Evolutionary conservation across 2,329 filamentous ascomycete species (phyloP).

Genomic region (Teratosphaeriaceae sp.): DNA sequence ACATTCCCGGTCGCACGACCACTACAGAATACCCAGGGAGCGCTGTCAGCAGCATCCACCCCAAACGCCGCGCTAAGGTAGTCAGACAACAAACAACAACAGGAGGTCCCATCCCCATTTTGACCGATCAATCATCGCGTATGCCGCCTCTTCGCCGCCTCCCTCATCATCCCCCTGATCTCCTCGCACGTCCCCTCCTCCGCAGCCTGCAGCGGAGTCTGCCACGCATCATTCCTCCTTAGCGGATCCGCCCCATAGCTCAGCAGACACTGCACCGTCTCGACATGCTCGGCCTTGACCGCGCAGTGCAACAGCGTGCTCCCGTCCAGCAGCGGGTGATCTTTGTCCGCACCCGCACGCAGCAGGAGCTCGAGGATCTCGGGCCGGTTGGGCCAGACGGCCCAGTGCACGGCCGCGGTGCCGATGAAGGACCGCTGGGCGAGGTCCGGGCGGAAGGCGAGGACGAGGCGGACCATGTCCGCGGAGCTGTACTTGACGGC

Average conservation of each 20-base stretch:
- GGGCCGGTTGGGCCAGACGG: conserved; percentile 21
- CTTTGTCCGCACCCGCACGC: conserved; percentile 21
- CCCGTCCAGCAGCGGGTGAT: conserved; percentile 22
- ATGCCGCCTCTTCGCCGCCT: conserved; percentile 4
- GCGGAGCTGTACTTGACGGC: conserved; percentile 24
- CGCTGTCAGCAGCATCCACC: not conserved
- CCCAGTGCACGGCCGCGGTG: conserved; percentile 24
- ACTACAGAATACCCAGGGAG: not conserved
- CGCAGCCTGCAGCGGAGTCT: conserved; percentile 23
- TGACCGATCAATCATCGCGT: too few relatives aligned
- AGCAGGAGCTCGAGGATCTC: conserved; percentile 22
- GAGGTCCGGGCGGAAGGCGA: conserved; percentile 23
- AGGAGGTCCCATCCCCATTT: not conserved
- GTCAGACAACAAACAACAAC: not conserved
- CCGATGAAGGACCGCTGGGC: conserved; percentile 23
- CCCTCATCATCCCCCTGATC: conserved; percentile 13
- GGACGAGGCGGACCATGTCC: conserved; percentile 20
- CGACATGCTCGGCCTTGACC: conserved; percentile 17
- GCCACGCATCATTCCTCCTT: conserved; percentile 19
- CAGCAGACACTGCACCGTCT: conserved; percentile 21
- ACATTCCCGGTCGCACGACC: not conserved
- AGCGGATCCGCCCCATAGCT: conserved; percentile 20
- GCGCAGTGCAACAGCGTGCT: conserved; percentile 27
- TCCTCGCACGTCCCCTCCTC: conserved; percentile 11
- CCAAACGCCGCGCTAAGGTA: conserved; percentile 3